Conservation (phyloP, 192 early-diverging fungal genomes). For the Umbelopsis isabellina region DNA sequence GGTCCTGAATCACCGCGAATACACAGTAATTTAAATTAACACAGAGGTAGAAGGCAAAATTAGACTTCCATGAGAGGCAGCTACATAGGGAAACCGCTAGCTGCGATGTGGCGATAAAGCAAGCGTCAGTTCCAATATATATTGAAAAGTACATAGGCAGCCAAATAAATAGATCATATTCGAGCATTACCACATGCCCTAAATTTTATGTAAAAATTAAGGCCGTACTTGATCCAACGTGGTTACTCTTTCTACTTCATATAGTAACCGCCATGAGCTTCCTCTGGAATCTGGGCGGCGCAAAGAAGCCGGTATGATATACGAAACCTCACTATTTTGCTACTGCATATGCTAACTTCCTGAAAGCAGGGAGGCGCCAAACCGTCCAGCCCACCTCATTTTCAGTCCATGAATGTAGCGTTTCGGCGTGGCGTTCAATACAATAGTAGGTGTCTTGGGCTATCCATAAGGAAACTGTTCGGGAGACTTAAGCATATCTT, state of each 20-base stretch:
- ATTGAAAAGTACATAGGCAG: too few species aligned
- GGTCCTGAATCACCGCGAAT: conserved; percentile 33
- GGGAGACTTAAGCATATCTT: neutral
- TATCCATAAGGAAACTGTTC: neutral
- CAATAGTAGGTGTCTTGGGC: conserved; percentile 39
- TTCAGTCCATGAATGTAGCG: conserved; percentile 41
- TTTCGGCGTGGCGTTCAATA: conserved; percentile 52
- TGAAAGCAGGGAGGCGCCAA: neutral
- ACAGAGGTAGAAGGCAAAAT: too few species aligned
- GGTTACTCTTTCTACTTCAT: too few species aligned
- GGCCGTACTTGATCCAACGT: too few species aligned
- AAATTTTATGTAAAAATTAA: too few species aligned
- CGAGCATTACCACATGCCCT: too few species aligned
- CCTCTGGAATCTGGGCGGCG: conserved; percentile 31
- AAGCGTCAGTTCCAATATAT: too few species aligned
- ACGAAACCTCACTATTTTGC: neutral
- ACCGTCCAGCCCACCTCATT: neutral
- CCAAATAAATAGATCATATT: too few species aligned
- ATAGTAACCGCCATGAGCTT: conserved; percentile 24
- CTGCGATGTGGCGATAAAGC: too few species aligned
- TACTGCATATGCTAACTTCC: neutral
- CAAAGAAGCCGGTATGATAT: conserved; percentile 19
- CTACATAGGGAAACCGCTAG: too few species aligned
- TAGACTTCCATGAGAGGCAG: too few species aligned
- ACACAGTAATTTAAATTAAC: too few species aligned